Base-by-base conservation (phyloP, 257 asterid genomes). In the Capsicum rhomboideum region DNA sequence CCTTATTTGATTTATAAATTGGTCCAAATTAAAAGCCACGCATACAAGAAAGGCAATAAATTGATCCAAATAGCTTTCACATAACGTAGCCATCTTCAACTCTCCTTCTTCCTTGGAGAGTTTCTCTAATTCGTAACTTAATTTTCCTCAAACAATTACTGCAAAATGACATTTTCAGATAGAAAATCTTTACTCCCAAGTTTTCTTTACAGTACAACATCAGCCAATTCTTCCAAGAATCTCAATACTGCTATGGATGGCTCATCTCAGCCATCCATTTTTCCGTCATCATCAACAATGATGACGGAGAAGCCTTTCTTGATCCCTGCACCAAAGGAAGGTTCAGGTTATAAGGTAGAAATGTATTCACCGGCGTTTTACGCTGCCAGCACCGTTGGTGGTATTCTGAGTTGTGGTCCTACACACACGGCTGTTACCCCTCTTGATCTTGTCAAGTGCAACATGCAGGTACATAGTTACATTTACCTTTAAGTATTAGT, bases 381-480 rank as follows among this genome's bases (percentile, higher is more conserved):
- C n/a, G 91, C 83, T 3, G 97, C 94, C 12, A 93, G 94, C 84
- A 83, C 97, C 6, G 78, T 83, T 18, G 98, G 91, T 3, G 98
- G 98, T 52, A 69, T 85, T 16, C 50, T 93, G 82, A 83, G 97
- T 79, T 93, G 97, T 81, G 98, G 98, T 17, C 84, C 87, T 52
- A 93, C 98, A 82, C 98, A 95, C 88, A 89, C 80, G 88, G 90
- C 97, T 16, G 93, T 91, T 63, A 95, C 98, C 16, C 98, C 98
- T 12, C 97, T 95, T 50, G 98, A 95, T 91, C 85, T 95, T 37
- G 91, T 95, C 94, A 95, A 95, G 91, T 95, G 98, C 87, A 93
- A 93, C 68, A 95, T 95, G 98, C 98, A 94, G 97, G 98, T 94
- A 23, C 10, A 10, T n/a, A 21, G 6, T 6, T 21, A 29, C 10